Evolutionary conservation across 257 asterid genomes (phyloP).

Genomic region (Capsicum chinense): DNA sequence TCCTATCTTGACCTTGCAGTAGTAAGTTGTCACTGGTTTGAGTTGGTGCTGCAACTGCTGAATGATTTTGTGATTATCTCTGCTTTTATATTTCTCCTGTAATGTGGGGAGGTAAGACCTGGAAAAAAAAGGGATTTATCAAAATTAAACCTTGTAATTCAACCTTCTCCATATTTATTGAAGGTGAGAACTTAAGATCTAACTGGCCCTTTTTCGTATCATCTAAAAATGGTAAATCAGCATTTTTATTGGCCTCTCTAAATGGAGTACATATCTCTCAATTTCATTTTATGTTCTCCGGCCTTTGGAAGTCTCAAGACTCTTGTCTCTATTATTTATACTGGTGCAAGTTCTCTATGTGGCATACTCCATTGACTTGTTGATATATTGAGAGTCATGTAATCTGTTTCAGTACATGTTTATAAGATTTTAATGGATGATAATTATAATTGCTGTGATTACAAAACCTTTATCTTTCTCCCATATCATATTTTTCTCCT

Average conservation of each 20-base stretch:
- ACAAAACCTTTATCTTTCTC: not conserved
- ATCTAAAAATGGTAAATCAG: not conserved
- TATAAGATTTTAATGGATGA: not conserved
- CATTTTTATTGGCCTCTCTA: not conserved
- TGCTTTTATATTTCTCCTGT: conserved; percentile 15
- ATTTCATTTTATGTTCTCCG: not conserved
- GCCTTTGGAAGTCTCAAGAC: not conserved
- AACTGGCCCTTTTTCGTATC: not conserved
- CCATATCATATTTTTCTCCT: not conserved
- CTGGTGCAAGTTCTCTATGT: not conserved
- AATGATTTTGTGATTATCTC: conserved; percentile 23
- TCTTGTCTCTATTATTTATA: not conserved
- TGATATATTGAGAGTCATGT: not conserved
- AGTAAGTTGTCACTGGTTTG: not conserved
- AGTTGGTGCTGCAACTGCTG: conserved; percentile 10
- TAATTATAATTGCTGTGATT: not conserved
- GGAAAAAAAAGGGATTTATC: not conserved
- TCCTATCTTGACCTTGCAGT: not conserved
- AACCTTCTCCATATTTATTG: not conserved
- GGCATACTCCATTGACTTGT: conserved; percentile 25
- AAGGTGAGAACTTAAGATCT: not conserved
- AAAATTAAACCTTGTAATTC: not conserved
- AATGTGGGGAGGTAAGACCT: not conserved
- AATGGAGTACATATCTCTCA: conserved; percentile 16
- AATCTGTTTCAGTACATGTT: not conserved